Percentiles rank a stretch among this genome's conserved stretches.
These are phyloP conservation scores for Termitomyces sp. DNA, from an alignment of 768 basidiomycete genomes.

Conservation along the genomic window DNA sequence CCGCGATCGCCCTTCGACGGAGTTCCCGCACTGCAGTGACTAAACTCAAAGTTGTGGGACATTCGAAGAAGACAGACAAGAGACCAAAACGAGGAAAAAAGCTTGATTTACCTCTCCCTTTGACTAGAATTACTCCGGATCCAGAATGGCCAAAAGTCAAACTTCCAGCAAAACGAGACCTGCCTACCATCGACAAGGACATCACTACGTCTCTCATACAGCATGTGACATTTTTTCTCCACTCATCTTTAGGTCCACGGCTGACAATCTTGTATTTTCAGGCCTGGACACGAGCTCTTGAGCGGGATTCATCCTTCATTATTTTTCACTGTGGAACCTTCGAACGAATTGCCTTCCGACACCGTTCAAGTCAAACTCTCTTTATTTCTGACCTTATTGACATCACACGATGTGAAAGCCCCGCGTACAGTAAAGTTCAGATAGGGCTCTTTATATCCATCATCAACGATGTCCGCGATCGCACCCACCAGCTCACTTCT, in stretches of 20 bases:
- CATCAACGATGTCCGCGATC: not conserved
- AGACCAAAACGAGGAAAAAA: too few species aligned
- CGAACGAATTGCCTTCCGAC: slow-evolving; percentile 3
- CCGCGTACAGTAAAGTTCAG: not conserved
- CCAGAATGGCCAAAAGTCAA: not conserved
- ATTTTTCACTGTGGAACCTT: not conserved
- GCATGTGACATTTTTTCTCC: not conserved
- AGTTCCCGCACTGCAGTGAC: too few species aligned
- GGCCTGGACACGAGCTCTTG: slow-evolving; percentile 3
- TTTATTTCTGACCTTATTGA: slow-evolving; percentile 3
- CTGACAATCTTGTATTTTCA: not conserved
- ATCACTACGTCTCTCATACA: not conserved
- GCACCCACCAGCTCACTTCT: not conserved
- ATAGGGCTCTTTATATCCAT: not conserved
- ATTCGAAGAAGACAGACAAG: too few species aligned
- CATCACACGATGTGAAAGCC: not conserved
- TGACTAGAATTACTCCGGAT: not conserved
- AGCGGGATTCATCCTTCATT: slow-evolving; percentile 3
- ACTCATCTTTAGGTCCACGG: not conserved
- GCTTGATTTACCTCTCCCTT: too few species aligned
- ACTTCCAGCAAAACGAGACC: not conserved
- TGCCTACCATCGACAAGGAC: not conserved
- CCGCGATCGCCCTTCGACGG: too few species aligned
- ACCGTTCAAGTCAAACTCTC: slow-evolving; percentile 5
- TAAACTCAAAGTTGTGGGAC: too few species aligned